These are phyloP conservation scores for Pseudoscleropodium purum DNA, from an alignment of 225 moss, liverwort and hornwort species.

Conservation along the genomic window DNA sequence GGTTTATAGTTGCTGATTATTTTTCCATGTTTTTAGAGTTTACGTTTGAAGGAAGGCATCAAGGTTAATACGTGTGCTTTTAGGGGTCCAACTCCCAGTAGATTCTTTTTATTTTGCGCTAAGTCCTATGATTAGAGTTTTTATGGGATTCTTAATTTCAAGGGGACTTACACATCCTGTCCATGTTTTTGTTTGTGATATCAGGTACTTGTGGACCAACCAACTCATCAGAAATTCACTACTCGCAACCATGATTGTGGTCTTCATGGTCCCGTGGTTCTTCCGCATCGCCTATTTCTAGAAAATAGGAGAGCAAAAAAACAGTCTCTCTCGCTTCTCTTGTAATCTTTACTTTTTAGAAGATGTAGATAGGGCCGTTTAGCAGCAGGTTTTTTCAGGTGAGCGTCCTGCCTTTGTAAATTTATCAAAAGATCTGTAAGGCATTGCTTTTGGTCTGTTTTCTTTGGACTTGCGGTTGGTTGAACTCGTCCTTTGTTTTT, in stretches of 20 bases:
- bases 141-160: neutral
- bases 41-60: too few relatives aligned
- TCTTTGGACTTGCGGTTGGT: neutral
- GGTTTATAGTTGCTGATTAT: too few relatives aligned
- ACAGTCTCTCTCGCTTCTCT: neutral
- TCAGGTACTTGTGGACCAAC: slow-evolving; percentile 58
- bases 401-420: neutral
- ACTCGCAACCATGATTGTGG: slow-evolving; percentile 42
- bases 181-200: slow-evolving; percentile 24
- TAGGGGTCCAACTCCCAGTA: neutral
- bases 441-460: neutral
- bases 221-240: slow-evolving; percentile 50
- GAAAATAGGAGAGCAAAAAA: neutral
- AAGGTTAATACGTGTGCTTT: neutral
- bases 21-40: neutral
- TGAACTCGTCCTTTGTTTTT: neutral
- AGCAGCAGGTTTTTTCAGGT: neutral
- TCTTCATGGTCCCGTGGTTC: slow-evolving; percentile 67
- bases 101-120: too few relatives aligned
- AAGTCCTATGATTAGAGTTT: neutral
- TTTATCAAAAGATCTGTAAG: neutral
- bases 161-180: slow-evolving; percentile 17
- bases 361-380: neutral
- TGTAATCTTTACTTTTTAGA: neutral
- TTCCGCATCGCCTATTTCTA: slow-evolving; percentile 65